Conservation (phyloP, 1,284 basidiomycete species). For the Cronartium ribicola region DNA sequence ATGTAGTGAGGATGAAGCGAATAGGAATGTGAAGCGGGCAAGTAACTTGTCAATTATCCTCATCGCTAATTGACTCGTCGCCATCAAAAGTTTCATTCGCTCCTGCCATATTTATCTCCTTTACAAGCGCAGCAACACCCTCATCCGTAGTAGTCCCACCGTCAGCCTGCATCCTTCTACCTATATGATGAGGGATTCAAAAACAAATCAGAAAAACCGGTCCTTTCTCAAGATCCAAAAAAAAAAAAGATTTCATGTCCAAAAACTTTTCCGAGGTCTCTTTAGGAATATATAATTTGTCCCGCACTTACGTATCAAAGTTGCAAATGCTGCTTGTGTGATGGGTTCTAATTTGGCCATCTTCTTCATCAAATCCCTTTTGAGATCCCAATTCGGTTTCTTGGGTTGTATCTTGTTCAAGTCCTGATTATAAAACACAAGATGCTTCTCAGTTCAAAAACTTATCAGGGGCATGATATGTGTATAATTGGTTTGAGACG, state of each 20-base stretch:
- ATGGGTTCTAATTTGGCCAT: conserved; percentile 28
- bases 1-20: too few species aligned
- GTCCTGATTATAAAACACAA: neutral
- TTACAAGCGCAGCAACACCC: conserved; percentile 27
- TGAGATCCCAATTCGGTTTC: conserved; percentile 42
- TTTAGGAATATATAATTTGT: neutral
- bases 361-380: conserved; percentile 38
- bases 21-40: too few species aligned
- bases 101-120: conserved; percentile 33
- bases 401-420: conserved; percentile 39
- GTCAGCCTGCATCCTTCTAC: conserved; percentile 40
- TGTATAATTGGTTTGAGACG: neutral
- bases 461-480: neutral
- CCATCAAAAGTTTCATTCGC: neutral
- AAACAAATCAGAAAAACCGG: neutral
- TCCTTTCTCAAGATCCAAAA: neutral
- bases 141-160: conserved; percentile 13
- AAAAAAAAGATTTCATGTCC: neutral
- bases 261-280: neutral
- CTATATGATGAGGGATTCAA: neutral
- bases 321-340: conserved; percentile 31
- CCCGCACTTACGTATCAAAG: conserved; percentile 16
- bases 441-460: neutral
- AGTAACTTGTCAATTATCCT: neutral
- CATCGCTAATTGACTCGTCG: conserved; percentile 10